phyloP scores from a whole-genome alignment of 768 basidiomycete species.

The Pleurotus tuber-regium region DNA sequence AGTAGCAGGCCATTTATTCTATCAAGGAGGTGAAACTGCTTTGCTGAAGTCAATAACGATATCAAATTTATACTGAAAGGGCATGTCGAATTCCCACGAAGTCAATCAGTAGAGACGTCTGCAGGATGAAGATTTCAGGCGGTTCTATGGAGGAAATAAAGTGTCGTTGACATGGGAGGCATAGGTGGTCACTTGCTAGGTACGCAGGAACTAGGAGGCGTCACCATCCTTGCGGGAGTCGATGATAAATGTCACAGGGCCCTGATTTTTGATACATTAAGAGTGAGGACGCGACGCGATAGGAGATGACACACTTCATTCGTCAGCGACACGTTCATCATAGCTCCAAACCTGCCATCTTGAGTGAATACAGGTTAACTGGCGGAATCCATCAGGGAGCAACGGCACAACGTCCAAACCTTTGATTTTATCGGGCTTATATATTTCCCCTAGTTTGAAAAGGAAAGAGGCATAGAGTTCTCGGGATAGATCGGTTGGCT shows the following conservation, averaged over 20 bases:
- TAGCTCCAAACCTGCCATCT: slow-evolving; percentile 96
- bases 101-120: too few relatives aligned
- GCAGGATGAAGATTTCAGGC: too few relatives aligned
- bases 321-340: slow-evolving; percentile 88
- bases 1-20: too few relatives aligned
- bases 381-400: slow-evolving; percentile 7
- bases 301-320: slow-evolving; percentile 66
- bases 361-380: too few relatives aligned
- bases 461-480: slow-evolving; percentile 73
- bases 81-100: too few relatives aligned
- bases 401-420: slow-evolving; percentile 32
- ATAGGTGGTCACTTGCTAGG: too few relatives aligned
- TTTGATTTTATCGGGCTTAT: slow-evolving; percentile 75
- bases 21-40: too few relatives aligned
- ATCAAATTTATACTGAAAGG: too few relatives aligned
- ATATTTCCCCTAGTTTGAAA: slow-evolving; percentile 59
- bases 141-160: too few relatives aligned
- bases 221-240: slow-evolving; percentile 83
- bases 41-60: too few relatives aligned
- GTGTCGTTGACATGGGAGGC: too few relatives aligned
- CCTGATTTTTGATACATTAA: slow-evolving; percentile 38
- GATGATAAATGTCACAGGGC: slow-evolving; percentile 82
- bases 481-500: slow-evolving; percentile 69
- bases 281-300: slow-evolving; percentile 37
- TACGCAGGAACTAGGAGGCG: too few relatives aligned